phyloP scores from a whole-genome alignment of 2,329 filamentous ascomycete genomes.

The Septoria linicola region DNA sequence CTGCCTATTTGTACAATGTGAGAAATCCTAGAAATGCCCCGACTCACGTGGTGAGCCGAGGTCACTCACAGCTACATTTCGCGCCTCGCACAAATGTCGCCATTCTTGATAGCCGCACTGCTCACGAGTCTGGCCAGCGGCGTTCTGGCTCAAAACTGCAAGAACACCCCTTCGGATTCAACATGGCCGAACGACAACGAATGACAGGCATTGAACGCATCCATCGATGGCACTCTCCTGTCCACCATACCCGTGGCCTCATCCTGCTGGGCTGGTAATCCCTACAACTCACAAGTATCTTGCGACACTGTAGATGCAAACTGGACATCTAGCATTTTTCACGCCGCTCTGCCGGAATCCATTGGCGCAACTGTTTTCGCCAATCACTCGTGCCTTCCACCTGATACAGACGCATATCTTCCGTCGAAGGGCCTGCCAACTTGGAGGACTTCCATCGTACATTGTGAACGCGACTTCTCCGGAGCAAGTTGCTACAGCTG shows the following conservation, averaged over 20 bases:
- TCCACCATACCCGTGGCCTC: conserved; percentile 33
- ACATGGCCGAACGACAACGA: conserved; percentile 15
- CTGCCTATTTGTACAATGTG: not conserved
- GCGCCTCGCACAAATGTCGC: no score
- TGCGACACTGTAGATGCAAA: conserved; percentile 32
- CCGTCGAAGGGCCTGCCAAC: conserved; percentile 31
- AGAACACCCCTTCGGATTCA: conserved; percentile 18
- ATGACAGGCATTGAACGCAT: conserved; percentile 19
- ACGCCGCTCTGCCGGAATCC: conserved; percentile 36
- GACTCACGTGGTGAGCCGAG: no score
- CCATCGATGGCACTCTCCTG: conserved; percentile 28
- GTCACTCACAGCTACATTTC: no score
- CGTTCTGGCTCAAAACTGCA: conserved; percentile 11
- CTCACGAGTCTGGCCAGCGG: not conserved
- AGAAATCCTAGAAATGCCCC: not conserved
- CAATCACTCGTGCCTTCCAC: conserved; percentile 40
- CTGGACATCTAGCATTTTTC: conserved; percentile 37
- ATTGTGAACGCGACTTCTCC: conserved; percentile 38
- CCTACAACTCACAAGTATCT: conserved; percentile 30
- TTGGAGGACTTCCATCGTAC: conserved; percentile 37
- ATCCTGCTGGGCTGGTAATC: conserved; percentile 36
- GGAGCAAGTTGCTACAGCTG: conserved; percentile 32
- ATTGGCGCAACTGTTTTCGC: conserved; percentile 36
- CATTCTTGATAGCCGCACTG: not conserved
- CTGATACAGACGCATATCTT: conserved; percentile 29